phyloP scores from a whole-genome alignment of 768 basidiomycete species.

The Hericium erinaceus region DNA sequence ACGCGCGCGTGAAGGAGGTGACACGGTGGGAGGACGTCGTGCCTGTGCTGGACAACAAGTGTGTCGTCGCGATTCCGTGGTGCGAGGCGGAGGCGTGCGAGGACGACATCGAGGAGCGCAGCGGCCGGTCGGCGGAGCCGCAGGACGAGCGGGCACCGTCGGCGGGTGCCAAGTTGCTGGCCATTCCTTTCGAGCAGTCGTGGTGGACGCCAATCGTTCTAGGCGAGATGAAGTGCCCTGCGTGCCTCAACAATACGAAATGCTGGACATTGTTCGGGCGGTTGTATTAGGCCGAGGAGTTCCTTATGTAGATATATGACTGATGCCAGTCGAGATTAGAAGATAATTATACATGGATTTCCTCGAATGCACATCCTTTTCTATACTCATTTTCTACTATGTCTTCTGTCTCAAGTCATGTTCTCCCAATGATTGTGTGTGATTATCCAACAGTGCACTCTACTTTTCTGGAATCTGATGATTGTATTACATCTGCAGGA shows the following conservation, averaged over 20 bases:
- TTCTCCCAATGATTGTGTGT: too few relatives aligned
- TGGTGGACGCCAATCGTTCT: constrained; percentile 71
- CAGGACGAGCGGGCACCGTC: constrained; percentile 94
- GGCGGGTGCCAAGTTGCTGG: constrained; percentile 93
- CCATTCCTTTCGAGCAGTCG: constrained; percentile 91
- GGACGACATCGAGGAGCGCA: constrained; percentile 96
- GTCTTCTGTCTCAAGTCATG: too few relatives aligned
- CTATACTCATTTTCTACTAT: too few relatives aligned
- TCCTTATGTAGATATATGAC: too few relatives aligned
- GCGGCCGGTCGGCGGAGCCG: constrained; percentile 76
- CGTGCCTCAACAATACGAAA: constrained; percentile 82
- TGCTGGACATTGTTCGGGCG: constrained; percentile 96
- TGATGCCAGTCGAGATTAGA: too few relatives aligned
- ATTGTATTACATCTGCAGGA: too few relatives aligned
- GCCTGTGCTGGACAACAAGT: constrained; percentile 82
- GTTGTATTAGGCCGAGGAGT: constrained; percentile 42
- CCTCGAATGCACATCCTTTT: too few relatives aligned
- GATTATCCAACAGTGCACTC: too few relatives aligned
- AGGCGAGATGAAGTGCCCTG: constrained; percentile 85
- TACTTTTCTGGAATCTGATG: too few relatives aligned
- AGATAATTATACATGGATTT: too few relatives aligned
- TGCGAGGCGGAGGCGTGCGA: constrained; percentile 90
- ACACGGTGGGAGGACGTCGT: constrained; percentile 91
- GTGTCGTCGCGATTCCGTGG: constrained; percentile 88
- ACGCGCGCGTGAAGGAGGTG: constrained; percentile 59